These are phyloP conservation scores for Ligustrum vulgare DNA, from an alignment of 257 asterid genomes.

Conservation along the genomic window DNA sequence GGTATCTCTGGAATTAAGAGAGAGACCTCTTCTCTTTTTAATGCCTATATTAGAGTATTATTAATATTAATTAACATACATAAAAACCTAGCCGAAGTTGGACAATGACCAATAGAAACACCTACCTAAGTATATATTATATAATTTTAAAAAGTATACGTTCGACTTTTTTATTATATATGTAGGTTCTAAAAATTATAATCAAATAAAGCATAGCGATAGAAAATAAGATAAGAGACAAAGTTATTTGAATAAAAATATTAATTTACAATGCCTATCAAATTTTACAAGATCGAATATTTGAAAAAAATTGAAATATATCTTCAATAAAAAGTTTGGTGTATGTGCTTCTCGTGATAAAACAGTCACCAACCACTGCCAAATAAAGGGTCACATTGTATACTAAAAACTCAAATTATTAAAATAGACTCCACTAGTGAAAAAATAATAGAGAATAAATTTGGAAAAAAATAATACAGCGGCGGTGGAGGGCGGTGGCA, in stretches of 20 bases:
- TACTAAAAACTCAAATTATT: background rate
- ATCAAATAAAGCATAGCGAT: too few relatives aligned
- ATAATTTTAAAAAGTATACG: too few relatives aligned
- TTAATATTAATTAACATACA: background rate
- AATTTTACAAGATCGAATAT: background rate
- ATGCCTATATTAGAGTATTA: background rate
- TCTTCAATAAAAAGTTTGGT: background rate
- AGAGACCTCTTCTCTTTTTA: background rate
- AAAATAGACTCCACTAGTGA: background rate
- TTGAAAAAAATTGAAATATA: background rate
- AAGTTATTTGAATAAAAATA: background rate
- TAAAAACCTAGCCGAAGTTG: background rate
- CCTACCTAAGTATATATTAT: background rate
- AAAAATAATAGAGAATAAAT: background rate
- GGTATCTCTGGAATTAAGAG: too few relatives aligned
- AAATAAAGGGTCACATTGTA: background rate
- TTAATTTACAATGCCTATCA: background rate
- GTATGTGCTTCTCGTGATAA: background rate
- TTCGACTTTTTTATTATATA: background rate
- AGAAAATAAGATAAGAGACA: background rate
- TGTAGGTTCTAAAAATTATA: too few relatives aligned
- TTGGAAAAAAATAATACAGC: background rate
- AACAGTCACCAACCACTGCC: background rate
- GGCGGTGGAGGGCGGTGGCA: slow-evolving; percentile 15
- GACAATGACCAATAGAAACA: background rate